Evolutionary conservation across 2,329 filamentous ascomycete species (phyloP).

Genomic region (Paecilomyces variotii): DNA sequence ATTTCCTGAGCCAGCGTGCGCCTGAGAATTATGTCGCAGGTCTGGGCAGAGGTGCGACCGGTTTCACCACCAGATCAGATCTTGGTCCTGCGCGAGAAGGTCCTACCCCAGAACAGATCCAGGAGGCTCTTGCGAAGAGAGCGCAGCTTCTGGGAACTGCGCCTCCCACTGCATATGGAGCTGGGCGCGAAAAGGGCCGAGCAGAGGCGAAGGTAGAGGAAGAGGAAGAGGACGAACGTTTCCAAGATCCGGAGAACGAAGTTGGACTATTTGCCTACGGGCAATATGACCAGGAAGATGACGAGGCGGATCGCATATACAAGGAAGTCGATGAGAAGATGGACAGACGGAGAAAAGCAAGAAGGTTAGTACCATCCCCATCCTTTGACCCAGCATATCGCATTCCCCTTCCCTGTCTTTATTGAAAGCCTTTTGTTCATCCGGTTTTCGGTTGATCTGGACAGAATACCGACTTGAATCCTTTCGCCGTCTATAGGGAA

Average conservation of each 20-base stretch:
- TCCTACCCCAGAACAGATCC: constrained; percentile 95
- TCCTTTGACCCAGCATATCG: constrained; percentile 10
- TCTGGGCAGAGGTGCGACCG: constrained; percentile 93
- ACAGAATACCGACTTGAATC: constrained; percentile 68
- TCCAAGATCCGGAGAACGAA: constrained; percentile 95
- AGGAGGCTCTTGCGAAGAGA: constrained; percentile 90
- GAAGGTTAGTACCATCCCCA: constrained; percentile 61
- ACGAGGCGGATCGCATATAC: constrained; percentile 95
- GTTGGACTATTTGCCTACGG: constrained; percentile 91
- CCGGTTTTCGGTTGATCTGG: constrained; percentile 53
- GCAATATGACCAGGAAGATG: constrained; percentile 94
- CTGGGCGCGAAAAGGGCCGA: constrained; percentile 56
- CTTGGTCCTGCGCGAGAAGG: constrained; percentile 90
- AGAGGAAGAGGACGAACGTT: constrained; percentile 70
- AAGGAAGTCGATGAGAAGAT: constrained; percentile 95
- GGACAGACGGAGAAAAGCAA: constrained; percentile 75
- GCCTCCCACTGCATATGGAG: constrained; percentile 66
- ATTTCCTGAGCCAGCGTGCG: constrained; percentile 81
- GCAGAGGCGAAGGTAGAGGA: constrained; percentile 63
- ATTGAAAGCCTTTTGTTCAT: constrained; percentile 56
- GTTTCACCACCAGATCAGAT: constrained; percentile 96
- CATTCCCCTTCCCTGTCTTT: constrained; percentile 12
- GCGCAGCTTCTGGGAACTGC: constrained; percentile 71
- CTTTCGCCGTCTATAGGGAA: constrained; percentile 65
- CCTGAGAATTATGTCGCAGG: constrained; percentile 89